A percentile compares a stretch with the other conserved stretches of the same genome.
Conservation (phyloP, 345 rosid genomes). For the Rubroshorea leprosula region DNA sequence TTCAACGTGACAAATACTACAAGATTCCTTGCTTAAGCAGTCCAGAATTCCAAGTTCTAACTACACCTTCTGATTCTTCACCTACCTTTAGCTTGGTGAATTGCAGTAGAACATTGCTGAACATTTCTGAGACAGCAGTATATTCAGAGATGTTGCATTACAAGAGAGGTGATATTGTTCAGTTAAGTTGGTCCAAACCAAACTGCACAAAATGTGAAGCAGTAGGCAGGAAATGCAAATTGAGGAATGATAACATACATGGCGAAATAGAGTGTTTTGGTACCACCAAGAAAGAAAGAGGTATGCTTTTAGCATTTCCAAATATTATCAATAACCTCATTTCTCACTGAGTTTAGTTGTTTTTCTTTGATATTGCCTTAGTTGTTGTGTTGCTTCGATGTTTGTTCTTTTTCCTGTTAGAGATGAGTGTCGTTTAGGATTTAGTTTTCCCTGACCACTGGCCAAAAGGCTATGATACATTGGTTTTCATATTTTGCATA, state of each 20-base stretch:
- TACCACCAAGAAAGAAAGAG: not conserved
- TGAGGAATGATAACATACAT: not conserved
- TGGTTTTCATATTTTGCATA: not conserved
- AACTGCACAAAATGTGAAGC: not conserved
- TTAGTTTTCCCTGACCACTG: no score
- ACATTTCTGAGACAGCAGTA: not conserved
- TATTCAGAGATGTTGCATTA: not conserved
- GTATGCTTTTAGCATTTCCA: no score
- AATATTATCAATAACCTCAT: no score
- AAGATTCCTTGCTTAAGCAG: conserved; percentile 1
- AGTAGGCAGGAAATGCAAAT: not conserved
- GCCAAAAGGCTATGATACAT: no score
- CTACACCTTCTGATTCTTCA: not conserved
- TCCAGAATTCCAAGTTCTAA: not conserved
- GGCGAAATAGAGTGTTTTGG: conserved; percentile 5
- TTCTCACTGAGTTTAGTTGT: no score
- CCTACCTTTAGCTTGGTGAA: not conserved
- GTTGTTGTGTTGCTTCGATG: no score
- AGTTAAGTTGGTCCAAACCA: conserved; percentile 7
- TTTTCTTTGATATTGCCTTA: no score
- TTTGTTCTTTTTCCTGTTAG: no score
- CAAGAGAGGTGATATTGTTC: not conserved
- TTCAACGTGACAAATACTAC: fast-evolving
- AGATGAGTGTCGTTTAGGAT: no score
- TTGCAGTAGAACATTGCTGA: conserved; percentile 1